Evolutionary conservation across 768 basidiomycete species (phyloP), one percentile per base, ranked within the genome.

Genomic region (Tulasnella sp.): DNA sequence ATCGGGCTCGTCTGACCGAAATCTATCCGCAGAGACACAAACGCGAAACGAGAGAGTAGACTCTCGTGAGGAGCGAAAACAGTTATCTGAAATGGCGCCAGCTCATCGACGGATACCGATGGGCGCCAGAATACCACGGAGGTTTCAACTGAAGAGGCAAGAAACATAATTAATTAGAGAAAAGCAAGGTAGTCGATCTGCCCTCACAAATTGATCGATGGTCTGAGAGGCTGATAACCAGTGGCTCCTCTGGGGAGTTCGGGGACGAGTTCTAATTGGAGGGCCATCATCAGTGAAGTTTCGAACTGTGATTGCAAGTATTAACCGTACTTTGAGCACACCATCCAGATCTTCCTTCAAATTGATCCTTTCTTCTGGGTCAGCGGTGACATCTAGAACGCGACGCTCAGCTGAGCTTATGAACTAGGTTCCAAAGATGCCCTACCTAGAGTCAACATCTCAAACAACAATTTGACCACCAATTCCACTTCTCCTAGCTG

Each of bases 391-490:
- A 15, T 45, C 34, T 45, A 24, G 8, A 8, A 17, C 34, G 26
- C 24, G 11, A 45, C 44, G 27, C 29, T 62, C 51, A 50, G 43
- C 23, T 29, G 23, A 34, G n/a, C n/a, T 38, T 7, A 24, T 5
- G 23, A 11, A 38, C 52, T 44, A 5, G 26, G 21, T 26, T 30
- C 19, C 27, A 29, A 11, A 19, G 19, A 53, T 21, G 47, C 68
- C 76, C 60, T 53, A 88, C 91, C 85, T 65, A 86, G 81, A 9
- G 81, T 81, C 58, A 95, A 73, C 81, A 94, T 85, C 70, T 95
- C 90, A 10, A 94, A 68, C 58, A 93, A 69, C n/a, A 94, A 70
- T 63, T 76, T 80, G 51, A 92, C 80, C 44, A 84, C 84, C 15
- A 84, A 75, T 60, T 88, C 88, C 19, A 88, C 80, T 65, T 90